Evolutionary conservation across 306 rosid genomes (phyloP).

Genomic region (Biancaea sappan): DNA sequence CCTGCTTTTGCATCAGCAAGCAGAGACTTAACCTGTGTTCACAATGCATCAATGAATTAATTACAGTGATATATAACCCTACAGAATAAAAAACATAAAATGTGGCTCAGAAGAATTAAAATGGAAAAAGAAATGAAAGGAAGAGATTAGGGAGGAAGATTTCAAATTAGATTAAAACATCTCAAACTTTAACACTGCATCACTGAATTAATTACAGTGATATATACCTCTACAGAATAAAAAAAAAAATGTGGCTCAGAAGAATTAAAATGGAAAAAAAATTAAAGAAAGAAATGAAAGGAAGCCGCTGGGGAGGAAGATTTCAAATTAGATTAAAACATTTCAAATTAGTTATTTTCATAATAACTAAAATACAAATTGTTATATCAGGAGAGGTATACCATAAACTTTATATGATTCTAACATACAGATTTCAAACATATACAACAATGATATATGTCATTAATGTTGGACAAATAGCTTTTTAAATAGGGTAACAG

Average conservation of each 20-base stretch:
- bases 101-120: conserved; percentile 17
- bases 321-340: conserved; percentile 13
- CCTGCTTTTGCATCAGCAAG: conserved; percentile 67
- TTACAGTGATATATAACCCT: conserved; percentile 3
- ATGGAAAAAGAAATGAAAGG: neutral
- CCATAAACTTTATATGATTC: too few relatives aligned
- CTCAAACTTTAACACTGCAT: conserved; percentile 1
- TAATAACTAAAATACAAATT: neutral
- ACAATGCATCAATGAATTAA: conserved; percentile 34
- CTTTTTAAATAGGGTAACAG: too few relatives aligned
- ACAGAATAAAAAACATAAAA: neutral
- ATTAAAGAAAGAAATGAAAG: neutral
- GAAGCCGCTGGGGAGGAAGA: conserved; percentile 1
- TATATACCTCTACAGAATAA: neutral
- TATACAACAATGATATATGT: neutral
- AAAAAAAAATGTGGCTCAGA: conserved; percentile 20
- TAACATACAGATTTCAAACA: neutral
- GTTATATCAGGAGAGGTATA: too few relatives aligned
- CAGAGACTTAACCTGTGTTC: conserved; percentile 65
- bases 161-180: conserved; percentile 12
- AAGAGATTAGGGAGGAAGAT: conserved; percentile 5
- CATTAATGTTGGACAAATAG: neutral
- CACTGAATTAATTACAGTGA: conserved; percentile 26
- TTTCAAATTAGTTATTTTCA: neutral
- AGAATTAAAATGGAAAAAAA: neutral